A percentile compares a stretch with the other conserved stretches of the same genome.
These are phyloP conservation scores for Fragosphaeria purpurea DNA, from an alignment of 2,329 filamentous ascomycete species.

Conservation along the genomic window DNA sequence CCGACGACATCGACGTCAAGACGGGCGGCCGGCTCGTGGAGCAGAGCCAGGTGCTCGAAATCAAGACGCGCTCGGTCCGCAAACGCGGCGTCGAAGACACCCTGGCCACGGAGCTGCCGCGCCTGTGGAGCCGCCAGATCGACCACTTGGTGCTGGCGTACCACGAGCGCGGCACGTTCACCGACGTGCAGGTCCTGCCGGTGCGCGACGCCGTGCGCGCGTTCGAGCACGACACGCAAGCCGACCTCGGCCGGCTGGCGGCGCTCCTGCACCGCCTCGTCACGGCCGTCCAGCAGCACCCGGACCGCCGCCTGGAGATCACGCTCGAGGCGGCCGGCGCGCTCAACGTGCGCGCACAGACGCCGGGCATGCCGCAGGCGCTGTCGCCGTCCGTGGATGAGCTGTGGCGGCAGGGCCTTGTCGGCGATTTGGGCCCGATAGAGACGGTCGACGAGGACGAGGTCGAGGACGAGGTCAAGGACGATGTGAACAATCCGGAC, in stretches of 20 bases:
- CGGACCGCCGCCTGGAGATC: no score
- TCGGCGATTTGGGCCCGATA: no score
- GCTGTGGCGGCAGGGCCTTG: no score
- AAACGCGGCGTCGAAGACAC: constrained; percentile 17
- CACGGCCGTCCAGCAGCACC: background rate
- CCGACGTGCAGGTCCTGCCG: constrained; percentile 24
- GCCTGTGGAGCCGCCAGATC: constrained; percentile 31
- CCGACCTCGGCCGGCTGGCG: constrained; percentile 21
- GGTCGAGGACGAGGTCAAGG: no score
- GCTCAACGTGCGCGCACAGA: no score
- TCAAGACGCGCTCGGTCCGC: constrained; percentile 31
- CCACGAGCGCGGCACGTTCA: constrained; percentile 26
- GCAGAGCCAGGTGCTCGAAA: constrained; percentile 29
- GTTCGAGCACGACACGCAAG: constrained; percentile 27
- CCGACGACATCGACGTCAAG: constrained; percentile 5
- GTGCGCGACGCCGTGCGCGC: constrained; percentile 19
- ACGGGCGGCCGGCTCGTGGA: constrained; percentile 18
- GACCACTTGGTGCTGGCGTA: constrained; percentile 31
- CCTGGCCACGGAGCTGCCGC: constrained; percentile 27
- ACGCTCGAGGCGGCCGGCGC: no score
- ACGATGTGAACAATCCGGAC: no score
- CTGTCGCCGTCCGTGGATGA: no score
- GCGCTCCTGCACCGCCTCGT: constrained; percentile 18
- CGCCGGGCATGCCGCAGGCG: no score
- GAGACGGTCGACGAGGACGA: no score